A percentile compares a stretch with the other conserved stretches of the same genome.
Conservation (phyloP, 2,329 filamentous ascomycete species). For the Colletotrichum sp. region DNA sequence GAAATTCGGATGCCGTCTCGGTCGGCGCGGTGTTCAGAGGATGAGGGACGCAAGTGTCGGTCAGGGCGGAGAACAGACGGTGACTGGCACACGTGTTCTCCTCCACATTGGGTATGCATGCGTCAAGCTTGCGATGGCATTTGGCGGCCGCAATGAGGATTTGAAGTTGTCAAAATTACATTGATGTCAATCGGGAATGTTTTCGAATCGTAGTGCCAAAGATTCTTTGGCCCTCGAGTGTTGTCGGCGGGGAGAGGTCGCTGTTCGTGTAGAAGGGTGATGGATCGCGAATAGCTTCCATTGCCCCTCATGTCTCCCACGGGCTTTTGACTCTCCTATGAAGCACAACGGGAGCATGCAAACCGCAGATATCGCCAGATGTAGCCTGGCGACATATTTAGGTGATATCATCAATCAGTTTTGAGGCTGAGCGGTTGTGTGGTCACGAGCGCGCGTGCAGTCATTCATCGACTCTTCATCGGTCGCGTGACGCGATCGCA, state of each 20-base stretch:
- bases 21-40: not conserved
- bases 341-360: not conserved
- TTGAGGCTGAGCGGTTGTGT: not conserved
- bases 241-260: not conserved
- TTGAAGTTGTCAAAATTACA: not conserved
- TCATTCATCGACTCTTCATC: not conserved
- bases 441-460: not conserved
- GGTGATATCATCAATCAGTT: accelerated
- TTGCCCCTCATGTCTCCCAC: no score
- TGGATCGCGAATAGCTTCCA: slow-evolving; percentile 17
- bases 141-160: not conserved
- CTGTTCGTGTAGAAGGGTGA: not conserved
- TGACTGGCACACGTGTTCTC: slow-evolving; percentile 19
- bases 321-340: not conserved
- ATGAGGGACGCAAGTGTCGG: not conserved
- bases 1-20: not conserved
- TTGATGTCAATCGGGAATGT: not conserved
- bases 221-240: not conserved
- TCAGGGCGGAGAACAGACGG: not conserved
- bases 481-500: slow-evolving; percentile 9
- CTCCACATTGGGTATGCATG: slow-evolving; percentile 20
- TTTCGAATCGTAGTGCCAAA: not conserved
- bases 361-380: not conserved
- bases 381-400: not conserved
- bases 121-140: not conserved